phyloP scores from a whole-genome alignment of 495 filamentous ascomycete species.

The Hypoxylon rickii region DNA sequence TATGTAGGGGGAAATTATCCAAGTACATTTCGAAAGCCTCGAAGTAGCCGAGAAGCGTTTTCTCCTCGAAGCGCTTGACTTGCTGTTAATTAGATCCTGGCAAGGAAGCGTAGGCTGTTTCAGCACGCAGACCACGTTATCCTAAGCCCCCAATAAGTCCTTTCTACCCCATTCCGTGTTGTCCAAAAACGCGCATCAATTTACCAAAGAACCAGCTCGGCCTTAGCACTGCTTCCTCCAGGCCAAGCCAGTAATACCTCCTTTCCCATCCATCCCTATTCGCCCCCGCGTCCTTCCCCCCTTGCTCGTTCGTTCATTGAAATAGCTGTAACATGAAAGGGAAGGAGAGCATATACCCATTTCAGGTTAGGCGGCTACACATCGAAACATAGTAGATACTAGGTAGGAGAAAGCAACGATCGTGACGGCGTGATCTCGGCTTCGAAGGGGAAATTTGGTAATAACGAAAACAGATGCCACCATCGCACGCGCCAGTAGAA shows the following conservation, averaged over 20 bases:
- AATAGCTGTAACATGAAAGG: no score
- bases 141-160: constrained; percentile 5
- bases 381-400: constrained; percentile 6
- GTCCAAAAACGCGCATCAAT: constrained; percentile 23
- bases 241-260: neutral
- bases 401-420: constrained; percentile 19
- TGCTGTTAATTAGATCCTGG: constrained; percentile 26
- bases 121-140: constrained; percentile 19
- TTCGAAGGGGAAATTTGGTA: constrained; percentile 4
- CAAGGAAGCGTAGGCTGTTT: constrained; percentile 14
- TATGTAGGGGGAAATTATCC: neutral
- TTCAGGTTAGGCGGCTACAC: constrained; percentile 15
- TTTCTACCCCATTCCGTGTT: constrained; percentile 4
- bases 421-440: constrained; percentile 24
- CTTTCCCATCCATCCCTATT: no score
- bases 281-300: no score
- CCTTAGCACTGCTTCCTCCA: neutral
- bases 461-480: constrained; percentile 20
- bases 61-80: constrained; percentile 24
- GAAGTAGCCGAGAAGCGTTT: no score
- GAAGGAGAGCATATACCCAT: neutral
- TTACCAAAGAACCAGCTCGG: constrained; percentile 18
- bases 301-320: constrained; percentile 3
- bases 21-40: constrained; percentile 7
- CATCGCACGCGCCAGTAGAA: constrained; percentile 6